phyloP scores from a whole-genome alignment of 768 basidiomycete genomes.

The Trametes elegans region DNA sequence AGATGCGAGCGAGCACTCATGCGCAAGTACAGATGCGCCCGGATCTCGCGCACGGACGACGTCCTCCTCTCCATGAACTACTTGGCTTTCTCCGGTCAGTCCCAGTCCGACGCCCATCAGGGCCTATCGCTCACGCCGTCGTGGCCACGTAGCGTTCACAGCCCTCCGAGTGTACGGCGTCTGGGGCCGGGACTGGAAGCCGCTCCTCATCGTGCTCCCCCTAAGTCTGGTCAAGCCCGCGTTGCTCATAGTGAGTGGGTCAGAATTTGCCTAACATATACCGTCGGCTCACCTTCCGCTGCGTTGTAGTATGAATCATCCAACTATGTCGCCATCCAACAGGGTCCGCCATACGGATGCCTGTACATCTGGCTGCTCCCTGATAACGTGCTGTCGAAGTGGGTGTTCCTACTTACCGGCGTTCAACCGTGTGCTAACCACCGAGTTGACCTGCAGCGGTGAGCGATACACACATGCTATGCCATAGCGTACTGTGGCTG shows the following conservation, averaged over 20 bases:
- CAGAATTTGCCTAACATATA: background rate
- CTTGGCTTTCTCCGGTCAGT: background rate
- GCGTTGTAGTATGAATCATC: slow-evolving; percentile 11
- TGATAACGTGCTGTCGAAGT: background rate
- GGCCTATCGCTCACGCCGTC: background rate
- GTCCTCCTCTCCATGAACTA: background rate
- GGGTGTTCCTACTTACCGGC: too few relatives aligned
- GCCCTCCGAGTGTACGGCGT: slow-evolving; percentile 18
- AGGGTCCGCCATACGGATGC: slow-evolving; percentile 19
- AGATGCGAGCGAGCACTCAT: too few relatives aligned
- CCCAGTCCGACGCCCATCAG: too few relatives aligned
- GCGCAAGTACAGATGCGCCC: background rate
- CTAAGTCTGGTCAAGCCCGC: slow-evolving; percentile 8
- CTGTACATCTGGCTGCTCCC: background rate
- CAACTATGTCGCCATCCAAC: slow-evolving; percentile 5
- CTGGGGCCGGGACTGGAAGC: slow-evolving; percentile 19
- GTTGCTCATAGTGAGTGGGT: slow-evolving; percentile 8
- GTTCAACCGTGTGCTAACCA: too few relatives aligned
- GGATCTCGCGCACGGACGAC: background rate
- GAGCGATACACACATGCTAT: too few relatives aligned
- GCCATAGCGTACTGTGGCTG: too few relatives aligned
- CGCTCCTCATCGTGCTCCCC: slow-evolving; percentile 7
- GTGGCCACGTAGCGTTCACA: background rate
- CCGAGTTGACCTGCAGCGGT: too few relatives aligned
- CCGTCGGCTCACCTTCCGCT: background rate